These are phyloP conservation scores for Exophiala sp. DNA, from an alignment of 2,329 filamentous ascomycete species.

Conservation along the genomic window DNA sequence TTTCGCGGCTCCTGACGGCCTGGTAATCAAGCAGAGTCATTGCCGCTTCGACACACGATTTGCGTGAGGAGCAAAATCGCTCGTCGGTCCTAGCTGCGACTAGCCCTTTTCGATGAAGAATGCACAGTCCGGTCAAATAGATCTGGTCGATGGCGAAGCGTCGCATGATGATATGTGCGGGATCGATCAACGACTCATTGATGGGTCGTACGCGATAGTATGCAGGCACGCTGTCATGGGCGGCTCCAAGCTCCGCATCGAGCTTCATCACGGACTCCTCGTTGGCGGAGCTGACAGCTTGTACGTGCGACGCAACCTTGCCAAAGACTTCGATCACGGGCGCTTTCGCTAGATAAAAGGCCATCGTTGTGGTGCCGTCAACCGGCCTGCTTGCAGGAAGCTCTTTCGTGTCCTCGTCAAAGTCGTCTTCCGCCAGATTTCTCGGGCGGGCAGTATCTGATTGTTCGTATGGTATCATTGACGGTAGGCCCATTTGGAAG, in stretches of 20 bases:
- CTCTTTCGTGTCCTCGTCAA: not conserved
- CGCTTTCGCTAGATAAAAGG: not conserved
- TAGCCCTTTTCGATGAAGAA: not conserved
- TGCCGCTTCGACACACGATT: not conserved
- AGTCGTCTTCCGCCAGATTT: not conserved
- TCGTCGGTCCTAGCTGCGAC: not conserved
- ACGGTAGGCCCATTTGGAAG: slow-evolving; percentile 1
- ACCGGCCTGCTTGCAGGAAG: not conserved
- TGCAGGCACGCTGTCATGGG: not conserved
- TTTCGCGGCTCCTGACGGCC: not conserved
- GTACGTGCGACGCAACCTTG: not conserved
- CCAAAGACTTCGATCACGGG: not conserved
- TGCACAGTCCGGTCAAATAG: not conserved
- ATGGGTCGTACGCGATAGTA: not conserved
- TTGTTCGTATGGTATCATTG: not conserved
- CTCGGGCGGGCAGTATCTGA: not conserved
- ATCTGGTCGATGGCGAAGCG: slow-evolving; percentile 1
- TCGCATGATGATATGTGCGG: not conserved
- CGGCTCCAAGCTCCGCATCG: not conserved
- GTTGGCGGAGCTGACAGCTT: not conserved
- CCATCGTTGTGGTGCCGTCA: not conserved
- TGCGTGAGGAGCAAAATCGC: not conserved
- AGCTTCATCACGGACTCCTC: not conserved
- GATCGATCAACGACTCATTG: not conserved
- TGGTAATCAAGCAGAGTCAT: slow-evolving; percentile 1